Conservation (phyloP, 371 early-diverging fungal genomes). For the Actinomucor elegans region DNA sequence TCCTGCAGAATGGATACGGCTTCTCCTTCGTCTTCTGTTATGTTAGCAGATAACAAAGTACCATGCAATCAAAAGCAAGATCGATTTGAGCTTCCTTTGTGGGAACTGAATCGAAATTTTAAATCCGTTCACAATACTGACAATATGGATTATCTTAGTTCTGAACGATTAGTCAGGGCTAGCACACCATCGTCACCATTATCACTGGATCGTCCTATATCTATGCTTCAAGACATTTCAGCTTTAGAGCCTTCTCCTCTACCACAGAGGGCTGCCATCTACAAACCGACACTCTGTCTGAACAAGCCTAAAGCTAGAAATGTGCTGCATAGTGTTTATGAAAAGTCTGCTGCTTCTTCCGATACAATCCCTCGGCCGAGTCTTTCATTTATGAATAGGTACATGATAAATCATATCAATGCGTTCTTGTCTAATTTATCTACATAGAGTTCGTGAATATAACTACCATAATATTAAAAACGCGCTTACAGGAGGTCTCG, state of each 20-base stretch:
- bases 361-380: too few species aligned
- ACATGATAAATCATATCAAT: too few species aligned
- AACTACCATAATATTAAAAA: constrained; percentile 38
- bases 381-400: too few species aligned
- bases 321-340: constrained; percentile 17
- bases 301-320: not conserved
- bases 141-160: not conserved
- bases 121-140: not conserved
- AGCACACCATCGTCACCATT: not conserved
- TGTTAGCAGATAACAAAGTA: too few species aligned
- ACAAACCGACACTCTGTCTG: not conserved
- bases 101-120: constrained; percentile 5
- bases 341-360: constrained; percentile 23
- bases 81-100: not conserved
- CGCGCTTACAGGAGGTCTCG: constrained; percentile 27
- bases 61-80: too few species aligned
- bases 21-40: too few species aligned
- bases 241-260: not conserved
- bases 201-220: too few species aligned
- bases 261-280: not conserved
- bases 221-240: not conserved
- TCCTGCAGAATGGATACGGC: too few species aligned
- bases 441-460: constrained; percentile 27
- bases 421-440: too few species aligned
- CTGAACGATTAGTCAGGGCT: not conserved